These are phyloP conservation scores for Debaryomycetaceae sp. DNA, from an alignment of 1,139 yeast species.

Conservation along the genomic window DNA sequence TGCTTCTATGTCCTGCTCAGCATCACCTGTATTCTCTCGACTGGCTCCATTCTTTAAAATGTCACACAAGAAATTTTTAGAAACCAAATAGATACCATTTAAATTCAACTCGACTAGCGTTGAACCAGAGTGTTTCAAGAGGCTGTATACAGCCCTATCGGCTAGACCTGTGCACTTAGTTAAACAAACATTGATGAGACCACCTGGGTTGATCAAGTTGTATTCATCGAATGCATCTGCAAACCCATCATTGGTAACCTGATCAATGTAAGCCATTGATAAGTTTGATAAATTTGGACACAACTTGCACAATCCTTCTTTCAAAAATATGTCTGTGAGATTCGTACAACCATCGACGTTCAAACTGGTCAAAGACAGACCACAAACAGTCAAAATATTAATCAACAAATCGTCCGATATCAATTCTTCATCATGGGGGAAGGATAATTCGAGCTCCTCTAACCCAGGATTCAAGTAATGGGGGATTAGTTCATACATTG, in stretches of 20 bases:
- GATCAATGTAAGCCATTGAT: conserved; percentile 54
- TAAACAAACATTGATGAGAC: conserved; percentile 58
- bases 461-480: conserved; percentile 52
- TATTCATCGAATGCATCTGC: conserved; percentile 50
- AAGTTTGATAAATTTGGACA: conserved; percentile 53
- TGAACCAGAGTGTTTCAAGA: conserved; percentile 60
- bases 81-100: conserved; percentile 64
- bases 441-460: conserved; percentile 61
- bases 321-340: conserved; percentile 61
- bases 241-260: conserved; percentile 65
- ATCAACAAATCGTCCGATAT: conserved; percentile 69
- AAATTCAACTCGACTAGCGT: conserved; percentile 67
- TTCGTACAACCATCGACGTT: conserved; percentile 69
- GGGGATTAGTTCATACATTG: conserved; percentile 62
- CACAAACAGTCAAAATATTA: conserved; percentile 60
- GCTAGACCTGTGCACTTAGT: conserved; percentile 65
- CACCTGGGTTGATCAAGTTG: conserved; percentile 47
- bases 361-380: conserved; percentile 56
- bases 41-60: conserved; percentile 33
- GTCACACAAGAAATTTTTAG: conserved; percentile 46
- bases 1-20: conserved; percentile 7
- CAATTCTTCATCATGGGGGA: conserved; percentile 62
- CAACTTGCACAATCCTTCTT: conserved; percentile 57
- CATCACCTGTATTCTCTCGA: conserved; percentile 8
- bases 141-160: conserved; percentile 57